phyloP scores from a whole-genome alignment of 805 yeast species.

The Saturnispora zaruensis region DNA sequence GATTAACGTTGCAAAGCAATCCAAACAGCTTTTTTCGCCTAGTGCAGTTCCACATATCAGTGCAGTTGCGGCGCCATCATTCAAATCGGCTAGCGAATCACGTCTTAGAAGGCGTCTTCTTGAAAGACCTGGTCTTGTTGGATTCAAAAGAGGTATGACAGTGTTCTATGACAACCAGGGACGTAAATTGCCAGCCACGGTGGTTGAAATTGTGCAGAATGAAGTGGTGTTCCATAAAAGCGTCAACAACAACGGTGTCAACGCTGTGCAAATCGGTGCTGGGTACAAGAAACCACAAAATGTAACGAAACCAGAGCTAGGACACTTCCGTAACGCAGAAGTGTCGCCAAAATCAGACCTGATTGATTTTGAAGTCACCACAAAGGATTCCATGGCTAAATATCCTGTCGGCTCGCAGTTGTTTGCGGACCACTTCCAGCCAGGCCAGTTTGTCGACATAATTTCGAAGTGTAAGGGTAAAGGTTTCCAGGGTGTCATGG shows the following conservation, averaged over 20 bases:
- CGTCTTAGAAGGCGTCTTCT: slow-evolving; percentile 67
- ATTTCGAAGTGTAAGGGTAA: slow-evolving; percentile 81
- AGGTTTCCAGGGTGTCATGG: slow-evolving; percentile 98
- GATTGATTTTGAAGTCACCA: slow-evolving; percentile 73
- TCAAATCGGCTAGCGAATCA: slow-evolving; percentile 61
- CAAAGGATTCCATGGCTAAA: slow-evolving; percentile 41
- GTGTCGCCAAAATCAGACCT: slow-evolving; percentile 76
- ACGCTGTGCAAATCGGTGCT: slow-evolving; percentile 80
- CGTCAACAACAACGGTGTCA: slow-evolving; percentile 64
- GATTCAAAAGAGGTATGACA: slow-evolving; percentile 84
- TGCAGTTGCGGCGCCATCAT: slow-evolving; percentile 42
- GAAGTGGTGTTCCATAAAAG: slow-evolving; percentile 78
- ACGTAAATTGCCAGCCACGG: slow-evolving; percentile 69
- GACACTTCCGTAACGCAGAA: slow-evolving; percentile 68
- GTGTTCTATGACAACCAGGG: slow-evolving; percentile 71
- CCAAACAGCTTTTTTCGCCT: slow-evolving; percentile 33
- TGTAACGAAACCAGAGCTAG: slow-evolving; percentile 56
- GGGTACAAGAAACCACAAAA: slow-evolving; percentile 57
- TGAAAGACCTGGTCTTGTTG: slow-evolving; percentile 74
- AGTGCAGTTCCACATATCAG: slow-evolving; percentile 41
- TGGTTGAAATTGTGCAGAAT: slow-evolving; percentile 76
- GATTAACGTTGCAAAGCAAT: slow-evolving; percentile 1
- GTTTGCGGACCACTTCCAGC: slow-evolving; percentile 73
- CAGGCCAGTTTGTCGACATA: slow-evolving; percentile 79
- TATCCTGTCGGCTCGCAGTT: slow-evolving; percentile 71